Percentiles rank a stretch among this genome's conserved stretches.
These are phyloP conservation scores for Akanthomyces muscarius DNA, from an alignment of 2,329 filamentous ascomycete species.

Conservation along the genomic window DNA sequence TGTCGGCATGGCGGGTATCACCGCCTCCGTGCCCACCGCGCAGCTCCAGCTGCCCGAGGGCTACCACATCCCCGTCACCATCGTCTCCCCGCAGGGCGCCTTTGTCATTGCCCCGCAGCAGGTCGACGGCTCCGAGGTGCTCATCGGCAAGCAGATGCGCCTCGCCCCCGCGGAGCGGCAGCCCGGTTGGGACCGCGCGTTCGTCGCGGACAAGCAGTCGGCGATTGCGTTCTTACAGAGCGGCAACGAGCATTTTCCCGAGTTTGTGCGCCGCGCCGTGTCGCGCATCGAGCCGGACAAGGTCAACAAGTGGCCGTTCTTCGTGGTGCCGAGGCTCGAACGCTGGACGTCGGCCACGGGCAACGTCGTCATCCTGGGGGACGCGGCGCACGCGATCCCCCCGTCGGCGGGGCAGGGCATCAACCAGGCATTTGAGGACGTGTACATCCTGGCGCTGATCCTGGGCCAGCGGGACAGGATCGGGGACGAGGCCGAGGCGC, in stretches of 20 bases:
- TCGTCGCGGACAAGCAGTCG: conserved; percentile 37
- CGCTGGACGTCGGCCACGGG: conserved; percentile 37
- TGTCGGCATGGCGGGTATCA: conserved; percentile 42
- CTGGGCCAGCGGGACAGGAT: conserved; percentile 25
- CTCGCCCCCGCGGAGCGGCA: conserved; percentile 32
- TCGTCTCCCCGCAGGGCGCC: conserved; percentile 41
- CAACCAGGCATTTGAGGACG: conserved; percentile 49
- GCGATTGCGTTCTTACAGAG: conserved; percentile 32
- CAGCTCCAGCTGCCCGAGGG: conserved; percentile 33
- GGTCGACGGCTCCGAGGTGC: conserved; percentile 43
- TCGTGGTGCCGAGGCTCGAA: conserved; percentile 43
- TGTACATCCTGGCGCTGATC: conserved; percentile 41
- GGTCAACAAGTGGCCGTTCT: conserved; percentile 48
- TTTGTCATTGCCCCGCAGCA: conserved; percentile 50
- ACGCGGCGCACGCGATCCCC: conserved; percentile 46
- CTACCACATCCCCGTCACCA: conserved; percentile 40
- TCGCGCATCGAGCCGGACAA: conserved; percentile 27
- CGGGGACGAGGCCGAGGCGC: conserved; percentile 26
- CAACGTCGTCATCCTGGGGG: conserved; percentile 43
- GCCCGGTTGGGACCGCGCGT: conserved; percentile 38
- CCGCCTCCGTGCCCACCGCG: conserved; percentile 30
- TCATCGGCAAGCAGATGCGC: conserved; percentile 44
- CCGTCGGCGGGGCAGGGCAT: conserved; percentile 44
- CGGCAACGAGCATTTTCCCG: conserved; percentile 34
- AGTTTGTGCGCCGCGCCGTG: conserved; percentile 33